Percentiles rank a stretch among this genome's conserved stretches.
phyloP scores from a whole-genome alignment of 169 alveolate species.

The Cyclospora cayetanensis region DNA sequence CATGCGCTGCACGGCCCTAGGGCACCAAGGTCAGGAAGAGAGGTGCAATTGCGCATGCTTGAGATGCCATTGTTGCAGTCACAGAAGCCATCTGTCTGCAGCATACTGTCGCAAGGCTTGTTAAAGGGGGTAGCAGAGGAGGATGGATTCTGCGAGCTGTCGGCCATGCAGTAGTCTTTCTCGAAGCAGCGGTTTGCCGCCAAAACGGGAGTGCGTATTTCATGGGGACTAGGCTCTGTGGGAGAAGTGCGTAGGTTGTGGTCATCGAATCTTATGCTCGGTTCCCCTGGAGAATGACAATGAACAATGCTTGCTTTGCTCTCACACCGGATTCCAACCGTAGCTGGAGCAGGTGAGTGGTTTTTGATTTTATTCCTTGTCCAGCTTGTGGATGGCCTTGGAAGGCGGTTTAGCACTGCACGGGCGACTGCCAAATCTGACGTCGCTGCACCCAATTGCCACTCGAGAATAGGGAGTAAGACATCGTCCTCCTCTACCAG shows the following conservation, averaged over 20 bases:
- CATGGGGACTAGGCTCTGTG: conserved; percentile 27
- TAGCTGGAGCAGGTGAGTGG: conserved; percentile 29
- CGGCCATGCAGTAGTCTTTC: not conserved
- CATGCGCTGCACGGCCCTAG: conserved; percentile 58
- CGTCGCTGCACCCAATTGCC: conserved; percentile 63
- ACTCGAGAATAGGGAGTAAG: conserved; percentile 58
- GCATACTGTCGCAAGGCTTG: not conserved
- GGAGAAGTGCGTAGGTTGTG: not conserved
- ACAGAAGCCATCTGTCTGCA: not conserved
- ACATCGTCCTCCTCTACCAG: conserved; percentile 38
- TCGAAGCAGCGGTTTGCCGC: not conserved
- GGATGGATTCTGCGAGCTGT: not conserved
- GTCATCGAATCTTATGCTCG: conserved; percentile 7
- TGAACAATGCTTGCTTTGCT: conserved; percentile 28
- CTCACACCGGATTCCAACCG: conserved; percentile 43
- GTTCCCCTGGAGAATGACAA: conserved; percentile 21
- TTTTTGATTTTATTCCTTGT: not conserved
- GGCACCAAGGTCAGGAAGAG: conserved; percentile 51
- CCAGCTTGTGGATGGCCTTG: not conserved
- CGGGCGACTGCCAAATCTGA: conserved; percentile 61
- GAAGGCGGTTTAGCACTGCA: conserved; percentile 59
- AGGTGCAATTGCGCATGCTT: conserved; percentile 19
- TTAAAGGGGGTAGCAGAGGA: not conserved
- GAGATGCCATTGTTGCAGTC: not conserved
- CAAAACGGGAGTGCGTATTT: not conserved